phyloP scores from a whole-genome alignment of 2,329 filamentous ascomycete genomes.

The Aureobasidium melanogenum region DNA sequence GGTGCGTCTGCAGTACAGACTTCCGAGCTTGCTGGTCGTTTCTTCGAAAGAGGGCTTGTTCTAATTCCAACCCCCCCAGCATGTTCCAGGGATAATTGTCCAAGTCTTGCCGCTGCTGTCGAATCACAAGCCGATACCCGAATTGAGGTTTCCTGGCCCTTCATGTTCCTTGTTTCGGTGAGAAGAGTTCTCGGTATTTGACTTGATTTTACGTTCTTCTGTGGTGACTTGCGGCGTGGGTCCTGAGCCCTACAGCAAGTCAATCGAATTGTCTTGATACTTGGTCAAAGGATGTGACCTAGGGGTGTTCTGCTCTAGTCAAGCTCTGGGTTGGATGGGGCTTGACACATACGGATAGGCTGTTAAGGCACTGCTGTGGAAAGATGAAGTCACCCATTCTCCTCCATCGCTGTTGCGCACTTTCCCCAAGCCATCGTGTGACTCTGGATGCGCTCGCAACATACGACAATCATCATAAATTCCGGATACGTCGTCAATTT shows the following conservation, averaged over 20 bases:
- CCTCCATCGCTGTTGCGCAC: neutral
- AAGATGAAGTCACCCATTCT: conserved; percentile 1
- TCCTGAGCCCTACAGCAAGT: conserved; percentile 3
- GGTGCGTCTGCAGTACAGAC: neutral
- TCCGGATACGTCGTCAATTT: neutral
- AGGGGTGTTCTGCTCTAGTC: neutral
- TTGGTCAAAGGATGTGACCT: conserved; percentile 5
- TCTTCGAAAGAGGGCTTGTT: neutral
- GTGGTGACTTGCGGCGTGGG: neutral
- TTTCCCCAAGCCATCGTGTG: neutral
- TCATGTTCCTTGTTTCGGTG: neutral
- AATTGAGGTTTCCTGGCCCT: neutral
- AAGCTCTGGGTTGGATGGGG: conserved; percentile 8
- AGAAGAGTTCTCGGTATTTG: neutral
- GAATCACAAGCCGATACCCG: neutral
- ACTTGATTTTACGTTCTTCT: neutral
- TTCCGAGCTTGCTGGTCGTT: conserved; percentile 5
- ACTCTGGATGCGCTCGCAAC: neutral
- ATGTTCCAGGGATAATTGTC: neutral
- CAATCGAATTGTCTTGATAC: neutral
- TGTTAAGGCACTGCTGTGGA: neutral
- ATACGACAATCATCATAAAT: neutral
- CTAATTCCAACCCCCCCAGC: neutral
- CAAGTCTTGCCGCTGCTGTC: neutral
- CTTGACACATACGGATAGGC: conserved; percentile 8